These are phyloP conservation scores for Saturnispora bothae DNA, from an alignment of 805 yeast genomes.

Conservation along the genomic window DNA sequence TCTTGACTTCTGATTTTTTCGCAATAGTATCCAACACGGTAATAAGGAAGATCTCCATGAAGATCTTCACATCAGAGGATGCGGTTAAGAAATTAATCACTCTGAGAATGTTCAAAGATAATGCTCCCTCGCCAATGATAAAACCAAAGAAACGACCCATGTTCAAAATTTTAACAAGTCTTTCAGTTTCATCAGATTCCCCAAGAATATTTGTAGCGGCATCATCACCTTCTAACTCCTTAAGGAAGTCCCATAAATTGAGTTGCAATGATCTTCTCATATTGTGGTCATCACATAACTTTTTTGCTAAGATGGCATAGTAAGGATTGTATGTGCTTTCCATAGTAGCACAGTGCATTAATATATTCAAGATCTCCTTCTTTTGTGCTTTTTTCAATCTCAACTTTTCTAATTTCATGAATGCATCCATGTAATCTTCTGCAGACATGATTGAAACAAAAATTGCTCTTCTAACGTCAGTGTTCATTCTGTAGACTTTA, in stretches of 20 bases:
- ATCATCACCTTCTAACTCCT: slow-evolving; percentile 51
- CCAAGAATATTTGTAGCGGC: slow-evolving; percentile 19
- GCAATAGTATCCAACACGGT: slow-evolving; percentile 57
- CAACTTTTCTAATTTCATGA: slow-evolving; percentile 69
- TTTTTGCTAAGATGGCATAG: slow-evolving; percentile 70
- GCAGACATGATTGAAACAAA: slow-evolving; percentile 94
- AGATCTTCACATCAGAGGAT: slow-evolving; percentile 48
- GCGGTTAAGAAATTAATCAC: slow-evolving; percentile 65
- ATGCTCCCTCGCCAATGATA: slow-evolving; percentile 59
- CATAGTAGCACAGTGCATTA: slow-evolving; percentile 75
- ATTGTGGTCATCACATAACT: slow-evolving; percentile 64
- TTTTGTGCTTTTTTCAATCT: slow-evolving; percentile 70
- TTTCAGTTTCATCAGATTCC: slow-evolving; percentile 46
- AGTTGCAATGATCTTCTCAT: slow-evolving; percentile 81
- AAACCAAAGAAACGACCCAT: slow-evolving; percentile 75
- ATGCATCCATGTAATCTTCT: slow-evolving; percentile 82
- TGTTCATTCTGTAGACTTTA: slow-evolving; percentile 80
- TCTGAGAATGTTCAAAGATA: slow-evolving; percentile 64
- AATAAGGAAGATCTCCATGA: slow-evolving; percentile 64
- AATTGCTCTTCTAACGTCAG: slow-evolving; percentile 88
- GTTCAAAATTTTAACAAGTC: slow-evolving; percentile 52
- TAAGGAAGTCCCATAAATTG: slow-evolving; percentile 75
- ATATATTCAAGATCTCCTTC: slow-evolving; percentile 75
- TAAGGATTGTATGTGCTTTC: slow-evolving; percentile 85
- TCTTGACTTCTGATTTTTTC: slow-evolving; percentile 44